A percentile compares a stretch with the other conserved stretches of the same genome.
These are phyloP conservation scores for Kwoniella sp. DNA, from an alignment of 768 basidiomycete genomes.

Conservation along the genomic window DNA sequence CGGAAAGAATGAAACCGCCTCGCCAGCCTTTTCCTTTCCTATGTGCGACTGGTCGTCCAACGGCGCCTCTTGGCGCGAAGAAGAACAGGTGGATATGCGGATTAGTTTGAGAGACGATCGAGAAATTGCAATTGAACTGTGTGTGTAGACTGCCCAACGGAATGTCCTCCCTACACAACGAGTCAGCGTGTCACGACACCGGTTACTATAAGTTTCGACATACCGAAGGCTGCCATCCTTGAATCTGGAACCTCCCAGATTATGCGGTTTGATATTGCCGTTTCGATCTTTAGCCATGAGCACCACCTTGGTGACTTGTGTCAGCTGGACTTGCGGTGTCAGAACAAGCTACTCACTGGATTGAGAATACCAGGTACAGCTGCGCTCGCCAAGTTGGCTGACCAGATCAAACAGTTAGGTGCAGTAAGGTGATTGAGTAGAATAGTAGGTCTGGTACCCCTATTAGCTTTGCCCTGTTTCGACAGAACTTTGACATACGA, in stretches of 20 bases:
- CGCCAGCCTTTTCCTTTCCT: constrained; percentile 89
- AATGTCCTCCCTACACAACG: constrained; percentile 72
- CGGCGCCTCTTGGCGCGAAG: constrained; percentile 62
- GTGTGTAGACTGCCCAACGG: constrained; percentile 68
- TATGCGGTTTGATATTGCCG: constrained; percentile 81
- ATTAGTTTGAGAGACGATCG: constrained; percentile 91
- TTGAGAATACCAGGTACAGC: constrained; percentile 94
- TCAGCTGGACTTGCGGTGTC: background rate
- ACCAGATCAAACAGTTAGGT: constrained; percentile 66
- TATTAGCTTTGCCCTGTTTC: background rate
- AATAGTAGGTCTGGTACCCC: constrained; percentile 72
- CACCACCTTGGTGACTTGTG: too few relatives aligned
- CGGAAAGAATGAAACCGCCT: constrained; percentile 87
- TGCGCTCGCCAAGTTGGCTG: constrained; percentile 68
- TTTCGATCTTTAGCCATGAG: constrained; percentile 84
- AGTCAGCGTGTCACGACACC: constrained; percentile 12
- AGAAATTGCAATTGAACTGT: constrained; percentile 69
- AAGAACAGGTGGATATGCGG: constrained; percentile 82
- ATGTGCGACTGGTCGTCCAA: constrained; percentile 79
- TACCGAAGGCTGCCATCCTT: constrained; percentile 87
- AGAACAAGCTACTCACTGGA: constrained; percentile 54
- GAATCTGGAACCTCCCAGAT: constrained; percentile 81
- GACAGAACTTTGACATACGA: constrained; percentile 56
- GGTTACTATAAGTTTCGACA: too few relatives aligned
- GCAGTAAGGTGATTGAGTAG: constrained; percentile 87